A percentile compares a stretch with the other conserved stretches of the same genome.
Conservation (phyloP, 2,329 filamentous ascomycete species). For the Akanthomyces muscarius region DNA sequence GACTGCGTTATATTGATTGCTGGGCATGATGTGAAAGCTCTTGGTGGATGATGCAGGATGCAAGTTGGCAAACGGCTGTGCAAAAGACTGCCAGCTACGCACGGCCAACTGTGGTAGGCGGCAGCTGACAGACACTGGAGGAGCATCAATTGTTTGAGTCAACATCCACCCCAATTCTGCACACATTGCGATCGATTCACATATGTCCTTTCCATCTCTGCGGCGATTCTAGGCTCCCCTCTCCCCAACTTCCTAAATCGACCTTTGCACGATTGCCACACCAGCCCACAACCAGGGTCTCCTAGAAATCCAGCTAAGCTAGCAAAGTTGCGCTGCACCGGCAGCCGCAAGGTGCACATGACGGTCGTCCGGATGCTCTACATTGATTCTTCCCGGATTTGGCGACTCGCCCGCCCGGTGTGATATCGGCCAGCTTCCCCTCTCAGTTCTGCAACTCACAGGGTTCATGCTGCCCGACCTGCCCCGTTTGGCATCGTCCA, state of each 20-base stretch:
- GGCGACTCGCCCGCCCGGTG: not conserved
- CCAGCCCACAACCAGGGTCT: not conserved
- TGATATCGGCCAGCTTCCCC: not conserved
- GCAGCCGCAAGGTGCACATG: conserved; percentile 1
- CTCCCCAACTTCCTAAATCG: not conserved
- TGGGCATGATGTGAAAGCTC: not conserved
- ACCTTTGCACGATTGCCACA: not conserved
- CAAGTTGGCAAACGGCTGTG: not conserved
- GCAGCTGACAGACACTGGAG: not conserved
- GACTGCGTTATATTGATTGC: not conserved
- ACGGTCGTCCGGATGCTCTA: not conserved
- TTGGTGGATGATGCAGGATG: conserved; percentile 1
- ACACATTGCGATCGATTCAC: not conserved
- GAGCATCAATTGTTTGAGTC: no score
- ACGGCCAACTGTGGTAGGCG: not conserved
- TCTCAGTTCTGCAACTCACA: not conserved
- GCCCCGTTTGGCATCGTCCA: not conserved
- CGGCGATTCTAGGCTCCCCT: not conserved
- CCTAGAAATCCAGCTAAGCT: not conserved
- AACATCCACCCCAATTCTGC: not conserved
- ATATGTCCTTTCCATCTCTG: not conserved
- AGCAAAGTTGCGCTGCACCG: not conserved
- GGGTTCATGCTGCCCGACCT: not conserved
- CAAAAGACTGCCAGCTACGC: no score
- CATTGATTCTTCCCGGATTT: not conserved